A percentile compares a stretch with the other conserved stretches of the same genome.
These are phyloP conservation scores for Lathyrus oleraceus DNA, from an alignment of 306 rosid genomes.

Conservation along the genomic window DNA sequence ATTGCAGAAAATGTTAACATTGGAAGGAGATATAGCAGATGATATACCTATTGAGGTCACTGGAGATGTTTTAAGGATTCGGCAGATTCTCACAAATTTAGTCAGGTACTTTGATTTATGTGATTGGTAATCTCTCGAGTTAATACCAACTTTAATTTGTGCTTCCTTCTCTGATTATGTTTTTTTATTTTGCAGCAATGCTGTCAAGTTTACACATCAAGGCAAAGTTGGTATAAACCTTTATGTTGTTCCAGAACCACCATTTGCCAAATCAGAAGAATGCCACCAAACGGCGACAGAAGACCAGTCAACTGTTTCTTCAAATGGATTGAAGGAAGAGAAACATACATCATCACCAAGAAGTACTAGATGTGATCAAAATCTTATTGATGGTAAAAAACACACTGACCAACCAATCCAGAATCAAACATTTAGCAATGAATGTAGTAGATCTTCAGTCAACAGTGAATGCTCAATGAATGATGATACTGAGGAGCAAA, in stretches of 20 bases:
- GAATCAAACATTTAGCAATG: slow-evolving; percentile 45
- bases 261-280: slow-evolving; percentile 52
- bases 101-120: slow-evolving; percentile 58
- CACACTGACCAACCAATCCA: slow-evolving; percentile 41
- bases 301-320: slow-evolving; percentile 40
- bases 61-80: slow-evolving; percentile 93
- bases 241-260: slow-evolving; percentile 60
- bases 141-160: not conserved
- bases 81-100: slow-evolving; percentile 96
- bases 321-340: slow-evolving; percentile 57
- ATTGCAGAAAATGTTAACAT: slow-evolving; percentile 73
- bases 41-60: slow-evolving; percentile 90
- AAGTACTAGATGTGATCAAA: slow-evolving; percentile 35
- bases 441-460: slow-evolving; percentile 49
- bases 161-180: not conserved
- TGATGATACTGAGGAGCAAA: slow-evolving; percentile 52
- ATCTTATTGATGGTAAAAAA: slow-evolving; percentile 36
- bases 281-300: slow-evolving; percentile 38
- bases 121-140: not conserved
- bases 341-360: slow-evolving; percentile 42
- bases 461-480: slow-evolving; percentile 54
- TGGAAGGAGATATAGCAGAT: slow-evolving; percentile 88
- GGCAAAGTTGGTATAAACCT: slow-evolving; percentile 92
- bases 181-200: slow-evolving; percentile 63
- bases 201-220: slow-evolving; percentile 92